phyloP scores from a whole-genome alignment of 1,284 basidiomycete genomes.

The Afroboletus lepidellus region DNA sequence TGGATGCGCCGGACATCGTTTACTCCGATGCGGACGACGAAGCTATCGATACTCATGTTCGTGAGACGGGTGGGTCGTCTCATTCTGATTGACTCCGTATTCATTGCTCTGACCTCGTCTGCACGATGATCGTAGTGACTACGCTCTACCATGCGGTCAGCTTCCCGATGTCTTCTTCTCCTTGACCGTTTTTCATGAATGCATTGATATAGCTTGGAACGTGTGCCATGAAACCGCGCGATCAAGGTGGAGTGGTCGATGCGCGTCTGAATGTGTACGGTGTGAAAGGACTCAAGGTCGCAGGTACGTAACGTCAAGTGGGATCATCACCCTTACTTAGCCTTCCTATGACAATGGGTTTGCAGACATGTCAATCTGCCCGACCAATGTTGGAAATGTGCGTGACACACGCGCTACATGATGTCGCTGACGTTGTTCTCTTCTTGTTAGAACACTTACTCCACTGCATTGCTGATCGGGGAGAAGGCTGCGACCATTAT shows the following conservation, averaged over 20 bases:
- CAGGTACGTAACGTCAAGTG: constrained; percentile 23
- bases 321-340: too few species aligned
- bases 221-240: constrained; percentile 32
- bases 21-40: constrained; percentile 59
- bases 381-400: constrained; percentile 33
- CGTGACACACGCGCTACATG: background rate
- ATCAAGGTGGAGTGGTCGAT: constrained; percentile 32
- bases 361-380: constrained; percentile 34
- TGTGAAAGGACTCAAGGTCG: constrained; percentile 30
- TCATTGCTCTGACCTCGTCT: background rate
- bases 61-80: constrained; percentile 30
- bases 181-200: background rate
- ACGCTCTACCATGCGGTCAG: constrained; percentile 59
- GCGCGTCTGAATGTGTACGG: constrained; percentile 30
- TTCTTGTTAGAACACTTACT: constrained; percentile 29
- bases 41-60: constrained; percentile 44
- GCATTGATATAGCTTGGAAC: constrained; percentile 25
- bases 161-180: background rate
- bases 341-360: background rate
- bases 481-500: constrained; percentile 33
- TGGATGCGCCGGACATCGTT: constrained; percentile 46
- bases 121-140: constrained; percentile 31
- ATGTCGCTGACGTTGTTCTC: background rate
- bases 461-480: constrained; percentile 30
- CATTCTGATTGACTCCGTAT: background rate